Evolutionary conservation across 768 basidiomycete genomes (phyloP), one percentile per base, ranked within the genome.

Genomic region (Xanthoconium stramineum): DNA sequence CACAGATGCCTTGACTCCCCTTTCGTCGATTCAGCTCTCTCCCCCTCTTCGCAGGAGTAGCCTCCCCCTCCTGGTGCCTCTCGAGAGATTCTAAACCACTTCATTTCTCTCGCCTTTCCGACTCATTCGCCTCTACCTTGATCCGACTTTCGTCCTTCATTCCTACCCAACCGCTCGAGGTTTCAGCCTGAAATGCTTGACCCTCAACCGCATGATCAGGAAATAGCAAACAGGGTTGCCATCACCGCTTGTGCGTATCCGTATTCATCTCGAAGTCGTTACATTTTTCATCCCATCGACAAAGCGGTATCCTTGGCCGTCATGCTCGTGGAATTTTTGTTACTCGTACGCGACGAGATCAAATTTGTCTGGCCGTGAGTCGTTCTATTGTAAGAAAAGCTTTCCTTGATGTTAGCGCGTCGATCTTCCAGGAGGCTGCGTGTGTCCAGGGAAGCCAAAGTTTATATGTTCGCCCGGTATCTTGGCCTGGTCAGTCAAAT

Each of bases 361-460:
- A 59, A 51, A 35, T 3, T 47, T 10, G 32, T 69, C 19, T 69
- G 65, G 65, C 57, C 65, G 65, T 69, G 35, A 61, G 67, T 56
- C 6, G 2, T n/a, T 24, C 13, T 6, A 5, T 28, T 8, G 3
- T 19, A 15, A 42, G 32, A 8, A 9, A 17, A 7, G 9, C 19
- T 7, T 35, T 6, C 15, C 6, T 30, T 35, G 10, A 6, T 24
- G 24, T 44, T 14, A 11, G 48, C 36, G 15, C n/a, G 46, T 28
- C 19, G 3, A 3, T 3, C 33, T 28, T 32, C 8, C 45, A 67
- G 65, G 33, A 53, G 40, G 13, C 13, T 62, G 24, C 50, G 52
- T 5, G 6, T 5, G 14, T 57, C 57, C 28, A 53, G 60, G 54
- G 32, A 20, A 17, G 44, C 67, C 13, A 45, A 50, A 9, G 3